Base-by-base conservation (phyloP, 1,284 basidiomycete species). In the Leccinum fuscescens region DNA sequence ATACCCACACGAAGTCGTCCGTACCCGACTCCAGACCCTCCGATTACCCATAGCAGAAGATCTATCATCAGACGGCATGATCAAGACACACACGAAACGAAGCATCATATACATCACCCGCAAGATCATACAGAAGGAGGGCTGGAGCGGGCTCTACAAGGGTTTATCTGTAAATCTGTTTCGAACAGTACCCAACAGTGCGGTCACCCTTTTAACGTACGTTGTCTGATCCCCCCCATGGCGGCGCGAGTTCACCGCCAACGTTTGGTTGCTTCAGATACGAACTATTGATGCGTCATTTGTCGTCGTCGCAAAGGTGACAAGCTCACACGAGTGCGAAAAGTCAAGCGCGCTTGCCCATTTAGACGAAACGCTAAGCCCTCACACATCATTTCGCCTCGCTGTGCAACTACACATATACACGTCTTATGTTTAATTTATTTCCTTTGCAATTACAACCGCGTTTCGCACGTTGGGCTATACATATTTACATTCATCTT, bases 1-100 rank as follows among this genome's bases (percentile, higher is more conserved):
- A 31, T 98, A 98, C 75, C 96, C 96, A 0, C 95, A 98, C 74
- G 95, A 98, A 76, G 96, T 98, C 48, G 82, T 98, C 17, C 90
- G 95, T 9, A 98, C 95, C 27, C 86, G 94, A 5, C 77, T 97
- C 39, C 95, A 98, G 76, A 94, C 94, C 4, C 88, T 90, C 67
- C 84, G 86, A 58, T 82, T 84, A 60, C 85, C 85, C 48, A 75
- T 89, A 48, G 77, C 80, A 46, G 79, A 82, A 60, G 80, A 82
- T 58, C 70, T 80, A 64, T 83, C 83, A 3, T 85, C 82, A 6
- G 83, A 84, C 51, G 84, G 82, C 17, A 84, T 84, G 82, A 67
- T 85, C 66, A 83, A 79, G 67, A 69, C 73, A 39, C 79, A 81
- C 62, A 74, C 77, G 6, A 79, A 80, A 61, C 78, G 82, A 60